Conservation (phyloP, 495 filamentous ascomycete genomes). For the Podospora australis region DNA sequence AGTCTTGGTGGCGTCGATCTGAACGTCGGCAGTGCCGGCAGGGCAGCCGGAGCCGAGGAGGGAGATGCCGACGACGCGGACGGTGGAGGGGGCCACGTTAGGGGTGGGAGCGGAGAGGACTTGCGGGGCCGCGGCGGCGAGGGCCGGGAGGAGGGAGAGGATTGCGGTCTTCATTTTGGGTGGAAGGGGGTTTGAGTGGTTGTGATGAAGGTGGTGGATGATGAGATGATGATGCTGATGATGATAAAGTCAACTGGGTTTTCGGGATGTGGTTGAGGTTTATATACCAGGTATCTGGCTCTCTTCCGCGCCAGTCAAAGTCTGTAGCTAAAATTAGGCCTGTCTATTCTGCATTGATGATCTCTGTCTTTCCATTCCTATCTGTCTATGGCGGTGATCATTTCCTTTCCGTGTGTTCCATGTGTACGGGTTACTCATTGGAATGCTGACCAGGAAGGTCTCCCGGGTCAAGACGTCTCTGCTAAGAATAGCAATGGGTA, state of each 20-base stretch:
- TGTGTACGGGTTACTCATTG: too few relatives aligned
- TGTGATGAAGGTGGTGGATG: not conserved
- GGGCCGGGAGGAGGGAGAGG: conserved; percentile 1
- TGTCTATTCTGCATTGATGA: too few relatives aligned
- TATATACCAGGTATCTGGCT: not conserved
- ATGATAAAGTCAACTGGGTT: not conserved
- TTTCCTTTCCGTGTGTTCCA: too few relatives aligned
- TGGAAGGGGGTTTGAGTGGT: not conserved
- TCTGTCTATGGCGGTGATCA: too few relatives aligned
- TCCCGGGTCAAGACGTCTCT: too few relatives aligned
- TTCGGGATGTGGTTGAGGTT: not conserved
- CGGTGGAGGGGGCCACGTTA: conserved; percentile 8
- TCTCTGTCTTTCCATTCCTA: too few relatives aligned
- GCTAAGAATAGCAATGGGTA: too few relatives aligned
- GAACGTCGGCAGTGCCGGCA: conserved; percentile 13
- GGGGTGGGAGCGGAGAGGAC: not conserved
- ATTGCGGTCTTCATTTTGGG: conserved; percentile 3
- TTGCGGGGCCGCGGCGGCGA: conserved; percentile 2
- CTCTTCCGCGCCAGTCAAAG: not conserved
- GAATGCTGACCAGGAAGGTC: too few relatives aligned
- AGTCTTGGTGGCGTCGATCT: conserved; percentile 16
- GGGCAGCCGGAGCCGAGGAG: conserved; percentile 21
- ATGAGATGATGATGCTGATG: not conserved
- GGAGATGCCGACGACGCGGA: conserved; percentile 29
- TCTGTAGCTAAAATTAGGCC: too few relatives aligned